Conservation (phyloP, 208 protist species). For the Herpetomonas muscarum region DNA sequence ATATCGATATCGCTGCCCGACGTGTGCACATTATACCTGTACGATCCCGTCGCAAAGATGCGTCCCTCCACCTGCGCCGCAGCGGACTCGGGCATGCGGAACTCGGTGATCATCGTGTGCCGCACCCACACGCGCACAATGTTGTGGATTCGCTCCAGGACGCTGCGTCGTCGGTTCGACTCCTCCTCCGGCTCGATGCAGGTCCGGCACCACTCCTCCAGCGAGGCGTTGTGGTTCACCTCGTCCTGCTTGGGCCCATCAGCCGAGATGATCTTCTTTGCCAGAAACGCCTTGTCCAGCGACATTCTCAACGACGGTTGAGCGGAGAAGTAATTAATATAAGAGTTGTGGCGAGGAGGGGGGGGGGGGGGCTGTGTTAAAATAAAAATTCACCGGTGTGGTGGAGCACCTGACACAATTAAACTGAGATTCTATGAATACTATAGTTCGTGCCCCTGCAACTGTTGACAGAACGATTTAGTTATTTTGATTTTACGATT, state of each 20-base stretch:
- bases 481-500: no score
- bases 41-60: constrained; percentile 98
- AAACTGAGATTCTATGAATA: no score
- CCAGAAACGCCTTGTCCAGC: constrained; percentile 60
- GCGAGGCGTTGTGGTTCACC: constrained; percentile 58
- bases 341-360: not conserved
- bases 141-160: constrained; percentile 80
- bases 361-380: not conserved
- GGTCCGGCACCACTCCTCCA: constrained; percentile 67
- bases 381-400: no score
- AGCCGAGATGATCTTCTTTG: constrained; percentile 70
- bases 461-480: no score
- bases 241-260: constrained; percentile 78
- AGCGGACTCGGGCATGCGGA: constrained; percentile 84
- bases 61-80: constrained; percentile 86
- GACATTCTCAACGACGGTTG: not conserved
- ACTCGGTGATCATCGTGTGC: constrained; percentile 84
- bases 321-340: not conserved
- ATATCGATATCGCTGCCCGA: constrained; percentile 98
- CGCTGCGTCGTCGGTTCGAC: constrained; percentile 71
- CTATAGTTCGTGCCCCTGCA: no score
- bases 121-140: constrained; percentile 86
- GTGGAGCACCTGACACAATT: no score
- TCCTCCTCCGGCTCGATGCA: constrained; percentile 88
- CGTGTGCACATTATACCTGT: constrained; percentile 97